phyloP scores from a whole-genome alignment of 2,329 filamentous ascomycete genomes.

The Hypocreales sp. region DNA sequence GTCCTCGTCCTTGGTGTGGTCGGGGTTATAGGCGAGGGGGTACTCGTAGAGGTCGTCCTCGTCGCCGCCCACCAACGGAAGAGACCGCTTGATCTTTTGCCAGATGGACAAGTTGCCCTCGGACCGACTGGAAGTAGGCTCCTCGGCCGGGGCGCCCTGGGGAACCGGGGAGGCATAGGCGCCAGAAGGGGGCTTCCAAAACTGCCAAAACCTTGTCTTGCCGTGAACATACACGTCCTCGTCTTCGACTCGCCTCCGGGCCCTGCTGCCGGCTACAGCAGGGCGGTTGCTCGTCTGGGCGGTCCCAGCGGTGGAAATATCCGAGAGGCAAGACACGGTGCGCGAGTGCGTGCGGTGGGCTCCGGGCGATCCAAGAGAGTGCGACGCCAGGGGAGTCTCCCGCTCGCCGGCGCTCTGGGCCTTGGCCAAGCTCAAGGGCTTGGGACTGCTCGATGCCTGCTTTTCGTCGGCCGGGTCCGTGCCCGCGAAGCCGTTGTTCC shows the following conservation, averaged over 20 bases:
- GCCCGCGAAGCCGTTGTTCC: constrained; percentile 36
- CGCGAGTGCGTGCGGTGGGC: constrained; percentile 19
- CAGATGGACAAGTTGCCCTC: constrained; percentile 30
- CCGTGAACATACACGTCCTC: constrained; percentile 32
- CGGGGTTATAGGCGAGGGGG: constrained; percentile 43
- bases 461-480: constrained; percentile 9
- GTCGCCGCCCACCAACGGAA: constrained; percentile 33
- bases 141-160: constrained; percentile 32
- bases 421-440: neutral
- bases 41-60: constrained; percentile 37
- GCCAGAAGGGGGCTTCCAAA: constrained; percentile 48
- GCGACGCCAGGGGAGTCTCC: constrained; percentile 5
- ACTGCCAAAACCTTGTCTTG: constrained; percentile 40
- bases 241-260: constrained; percentile 31
- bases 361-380: constrained; percentile 15
- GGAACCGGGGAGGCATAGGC: constrained; percentile 46
- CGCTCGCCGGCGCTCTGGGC: constrained; percentile 4
- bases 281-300: constrained; percentile 1
- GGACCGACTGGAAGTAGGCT: constrained; percentile 13
- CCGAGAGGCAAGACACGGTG: constrained; percentile 21
- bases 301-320: constrained; percentile 17
- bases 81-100: constrained; percentile 29
- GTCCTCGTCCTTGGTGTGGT: constrained; percentile 41
- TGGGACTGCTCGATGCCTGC: neutral
- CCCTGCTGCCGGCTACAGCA: constrained; percentile 27